These are phyloP conservation scores for Isabelozyma gotoi DNA, from an alignment of 805 yeast species.

Conservation along the genomic window DNA sequence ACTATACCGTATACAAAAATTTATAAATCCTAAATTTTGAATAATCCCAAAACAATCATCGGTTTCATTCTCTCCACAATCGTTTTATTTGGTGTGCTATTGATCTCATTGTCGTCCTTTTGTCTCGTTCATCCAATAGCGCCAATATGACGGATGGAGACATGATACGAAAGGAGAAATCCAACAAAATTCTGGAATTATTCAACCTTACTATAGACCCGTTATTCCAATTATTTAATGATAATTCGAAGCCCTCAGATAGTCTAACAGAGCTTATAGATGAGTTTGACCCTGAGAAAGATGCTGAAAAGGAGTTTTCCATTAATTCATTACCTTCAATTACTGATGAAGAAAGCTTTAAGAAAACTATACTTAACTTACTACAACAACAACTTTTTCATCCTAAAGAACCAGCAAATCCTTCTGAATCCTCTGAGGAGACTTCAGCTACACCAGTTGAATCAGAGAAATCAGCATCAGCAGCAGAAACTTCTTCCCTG, in stretches of 20 bases:
- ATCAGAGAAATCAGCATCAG: too few relatives aligned
- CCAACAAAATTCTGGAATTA: constrained; percentile 15
- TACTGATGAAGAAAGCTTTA: constrained; percentile 3
- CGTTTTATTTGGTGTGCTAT: background rate
- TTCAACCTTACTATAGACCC: constrained; percentile 16
- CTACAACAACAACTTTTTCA: constrained; percentile 1
- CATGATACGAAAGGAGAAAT: constrained; percentile 6
- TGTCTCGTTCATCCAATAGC: too few relatives aligned
- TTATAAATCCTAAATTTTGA: too few relatives aligned
- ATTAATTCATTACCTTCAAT: constrained; percentile 3
- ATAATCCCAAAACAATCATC: background rate
- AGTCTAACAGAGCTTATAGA: constrained; percentile 5
- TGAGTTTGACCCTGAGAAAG: constrained; percentile 12
- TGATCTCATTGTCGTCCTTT: too few relatives aligned
- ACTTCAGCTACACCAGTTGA: background rate
- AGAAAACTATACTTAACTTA: constrained; percentile 1
- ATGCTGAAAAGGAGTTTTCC: constrained; percentile 17
- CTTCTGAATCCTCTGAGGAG: too few relatives aligned
- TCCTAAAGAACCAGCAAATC: constrained; percentile 3
- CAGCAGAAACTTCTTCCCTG: too few relatives aligned
- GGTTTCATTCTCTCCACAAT: background rate
- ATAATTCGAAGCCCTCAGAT: background rate
- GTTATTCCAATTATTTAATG: constrained; percentile 6
- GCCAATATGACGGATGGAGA: constrained; percentile 2
- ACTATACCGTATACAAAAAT: background rate